Base-by-base conservation (phyloP, 257 asterid species). In the Rhazya stricta region DNA sequence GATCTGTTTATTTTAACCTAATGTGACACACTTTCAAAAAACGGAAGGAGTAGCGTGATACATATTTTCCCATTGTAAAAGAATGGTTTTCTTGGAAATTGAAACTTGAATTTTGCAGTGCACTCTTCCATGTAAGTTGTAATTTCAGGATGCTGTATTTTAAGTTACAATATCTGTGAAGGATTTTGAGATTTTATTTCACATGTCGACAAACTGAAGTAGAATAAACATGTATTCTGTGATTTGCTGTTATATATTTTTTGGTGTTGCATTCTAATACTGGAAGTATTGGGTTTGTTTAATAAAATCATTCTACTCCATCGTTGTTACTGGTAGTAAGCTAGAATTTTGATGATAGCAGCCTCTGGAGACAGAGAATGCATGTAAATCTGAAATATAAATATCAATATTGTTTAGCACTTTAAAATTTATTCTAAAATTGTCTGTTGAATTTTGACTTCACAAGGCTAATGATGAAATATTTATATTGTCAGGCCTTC, bases 401-500 rank as follows among this genome's bases (percentile, higher is more conserved):
- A 62, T 18, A 43, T 62, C 11, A 32, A 34, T 34, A 9, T 62
- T 62, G 25, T 8, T 32, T 25, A 3, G 69, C 39, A 18, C 23
- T 62, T 32, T 5, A 62, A 63, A 23, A 18, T 54, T 66, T 66
- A 21, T 37, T 21, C 69, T 34, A 34, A 11, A 21, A 37, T 36
- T 65, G 15, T 10, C 18, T 37, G 50, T 66, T 66, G 30, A 34
- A 63, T 42, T 42, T 67, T 13, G 54, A 68, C 36, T 74, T 74
- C 51, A 34, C 53, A 46, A 5, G 18, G 54, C 74, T 42, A 21
- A 62, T 30, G 23, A 43, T 67, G 39, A n/a, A 27, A 8, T 45
- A 18, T 61, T 18, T 71, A 65, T 11, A 66, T 76, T 62, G 79
- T 2, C 76, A 93, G 98, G 96, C 97, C 41, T 93, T 93, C 87